Percentiles rank a stretch among this genome's conserved stretches.
phyloP scores from a whole-genome alignment of 116 monocot genomes.

The Phalaenopsis hybrid region DNA sequence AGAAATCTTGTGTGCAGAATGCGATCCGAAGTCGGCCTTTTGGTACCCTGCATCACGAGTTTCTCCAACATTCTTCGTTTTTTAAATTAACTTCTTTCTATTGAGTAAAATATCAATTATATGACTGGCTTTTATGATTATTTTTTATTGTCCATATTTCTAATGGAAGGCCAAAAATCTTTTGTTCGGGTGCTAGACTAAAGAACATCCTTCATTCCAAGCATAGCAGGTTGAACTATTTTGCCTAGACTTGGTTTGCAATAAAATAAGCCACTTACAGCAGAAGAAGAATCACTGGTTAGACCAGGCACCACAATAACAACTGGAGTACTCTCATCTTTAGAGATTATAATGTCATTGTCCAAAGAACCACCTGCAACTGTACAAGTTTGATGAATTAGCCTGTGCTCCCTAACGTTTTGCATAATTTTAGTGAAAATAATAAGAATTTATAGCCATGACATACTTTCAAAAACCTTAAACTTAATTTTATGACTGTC shows the following conservation, averaged over 20 bases:
- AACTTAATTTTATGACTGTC: not conserved
- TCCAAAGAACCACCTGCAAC: constrained; percentile 44
- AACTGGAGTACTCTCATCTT: constrained; percentile 72
- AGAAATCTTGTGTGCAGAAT: no score
- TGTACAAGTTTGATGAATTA: constrained; percentile 18
- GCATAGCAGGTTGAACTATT: not conserved
- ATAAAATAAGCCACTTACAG: constrained; percentile 44
- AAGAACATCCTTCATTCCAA: not conserved
- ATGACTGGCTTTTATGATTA: no score
- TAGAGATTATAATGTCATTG: constrained; percentile 23
- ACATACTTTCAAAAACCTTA: not conserved
- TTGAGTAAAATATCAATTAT: no score
- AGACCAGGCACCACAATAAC: constrained; percentile 78
- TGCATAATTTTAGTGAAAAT: not conserved
- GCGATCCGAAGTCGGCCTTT: no score
- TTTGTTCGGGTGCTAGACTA: no score
- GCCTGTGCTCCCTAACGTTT: not conserved
- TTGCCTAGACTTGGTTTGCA: not conserved
- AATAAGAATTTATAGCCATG: not conserved
- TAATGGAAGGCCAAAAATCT: no score
- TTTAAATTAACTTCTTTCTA: no score
- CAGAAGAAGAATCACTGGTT: constrained; percentile 82
- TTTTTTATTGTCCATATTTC: no score
- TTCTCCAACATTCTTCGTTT: no score
- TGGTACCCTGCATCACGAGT: no score